Percentiles rank a stretch among this genome's conserved stretches.
These are phyloP conservation scores for Arthrinium phaeospermum DNA, from an alignment of 2,329 filamentous ascomycete species.

Conservation along the genomic window DNA sequence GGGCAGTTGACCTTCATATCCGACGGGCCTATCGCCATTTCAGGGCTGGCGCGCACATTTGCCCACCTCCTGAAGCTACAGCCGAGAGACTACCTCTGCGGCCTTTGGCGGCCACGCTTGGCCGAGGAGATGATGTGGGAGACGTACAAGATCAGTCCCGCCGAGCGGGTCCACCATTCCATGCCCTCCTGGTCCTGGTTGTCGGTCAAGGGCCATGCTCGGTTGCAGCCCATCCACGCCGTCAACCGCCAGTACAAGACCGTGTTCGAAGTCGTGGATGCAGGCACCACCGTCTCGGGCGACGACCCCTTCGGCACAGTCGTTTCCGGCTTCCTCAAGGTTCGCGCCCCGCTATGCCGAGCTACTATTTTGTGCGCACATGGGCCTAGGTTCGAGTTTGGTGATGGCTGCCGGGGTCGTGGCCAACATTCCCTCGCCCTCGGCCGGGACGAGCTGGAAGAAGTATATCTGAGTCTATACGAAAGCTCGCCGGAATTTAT, in stretches of 20 bases:
- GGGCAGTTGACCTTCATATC: background rate
- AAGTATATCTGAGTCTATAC: background rate
- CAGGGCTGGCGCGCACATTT: background rate
- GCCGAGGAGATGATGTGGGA: background rate
- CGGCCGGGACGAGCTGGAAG: background rate
- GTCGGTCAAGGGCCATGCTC: background rate
- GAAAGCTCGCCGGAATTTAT: background rate
- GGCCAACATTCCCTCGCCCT: background rate
- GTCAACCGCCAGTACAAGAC: no score
- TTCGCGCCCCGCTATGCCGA: background rate
- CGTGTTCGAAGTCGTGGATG: background rate
- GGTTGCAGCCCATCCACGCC: accelerated
- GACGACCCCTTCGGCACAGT: background rate
- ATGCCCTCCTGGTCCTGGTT: background rate
- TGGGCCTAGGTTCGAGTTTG: background rate
- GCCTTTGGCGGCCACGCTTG: background rate
- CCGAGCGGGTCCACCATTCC: no score
- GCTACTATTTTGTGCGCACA: background rate
- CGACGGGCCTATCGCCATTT: background rate
- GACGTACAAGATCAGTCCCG: background rate
- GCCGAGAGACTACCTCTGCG: background rate
- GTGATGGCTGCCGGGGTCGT: no score
- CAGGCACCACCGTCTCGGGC: background rate
- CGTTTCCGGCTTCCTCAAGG: background rate
- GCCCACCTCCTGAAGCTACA: background rate